phyloP scores from a whole-genome alignment of 2,329 filamentous ascomycete species.

The Tricladium varicosporioides region DNA sequence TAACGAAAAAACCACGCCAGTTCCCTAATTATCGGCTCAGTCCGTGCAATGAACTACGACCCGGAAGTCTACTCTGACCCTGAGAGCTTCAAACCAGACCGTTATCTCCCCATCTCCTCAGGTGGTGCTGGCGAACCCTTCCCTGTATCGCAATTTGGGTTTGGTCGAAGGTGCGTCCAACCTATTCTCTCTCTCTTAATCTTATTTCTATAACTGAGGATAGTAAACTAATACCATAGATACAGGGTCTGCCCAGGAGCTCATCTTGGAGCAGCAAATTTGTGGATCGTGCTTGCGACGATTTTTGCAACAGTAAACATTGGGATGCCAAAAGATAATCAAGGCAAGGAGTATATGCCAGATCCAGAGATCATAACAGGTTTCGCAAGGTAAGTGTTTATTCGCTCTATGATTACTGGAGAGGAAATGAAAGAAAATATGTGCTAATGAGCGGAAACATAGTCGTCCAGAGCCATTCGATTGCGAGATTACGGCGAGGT shows the following conservation, averaged over 20 bases:
- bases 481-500: too few species aligned
- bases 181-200: background rate
- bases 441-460: too few species aligned
- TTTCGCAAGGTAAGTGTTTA: slow-evolving; percentile 1
- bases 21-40: slow-evolving; percentile 44
- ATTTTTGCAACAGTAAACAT: slow-evolving; percentile 39
- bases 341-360: slow-evolving; percentile 34
- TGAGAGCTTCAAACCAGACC: slow-evolving; percentile 44
- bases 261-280: slow-evolving; percentile 44
- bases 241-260: slow-evolving; percentile 48
- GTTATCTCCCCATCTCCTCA: slow-evolving; percentile 36
- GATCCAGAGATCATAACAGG: slow-evolving; percentile 1
- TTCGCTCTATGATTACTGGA: too few species aligned
- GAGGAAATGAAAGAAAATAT: too few species aligned
- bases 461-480: too few species aligned
- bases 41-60: slow-evolving; percentile 53
- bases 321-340: slow-evolving; percentile 32
- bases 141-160: slow-evolving; percentile 49
- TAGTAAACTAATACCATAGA: background rate
- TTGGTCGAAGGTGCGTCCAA: slow-evolving; percentile 39
- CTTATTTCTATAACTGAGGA: background rate
- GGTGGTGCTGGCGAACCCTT: slow-evolving; percentile 44
- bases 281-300: slow-evolving; percentile 40
- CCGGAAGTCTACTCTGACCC: slow-evolving; percentile 39
- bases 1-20: slow-evolving; percentile 20